Evolutionary conservation across 1,284 basidiomycete species (phyloP), one percentile per base, ranked within the genome.

Genomic region (Apiotrichum sp.): DNA sequence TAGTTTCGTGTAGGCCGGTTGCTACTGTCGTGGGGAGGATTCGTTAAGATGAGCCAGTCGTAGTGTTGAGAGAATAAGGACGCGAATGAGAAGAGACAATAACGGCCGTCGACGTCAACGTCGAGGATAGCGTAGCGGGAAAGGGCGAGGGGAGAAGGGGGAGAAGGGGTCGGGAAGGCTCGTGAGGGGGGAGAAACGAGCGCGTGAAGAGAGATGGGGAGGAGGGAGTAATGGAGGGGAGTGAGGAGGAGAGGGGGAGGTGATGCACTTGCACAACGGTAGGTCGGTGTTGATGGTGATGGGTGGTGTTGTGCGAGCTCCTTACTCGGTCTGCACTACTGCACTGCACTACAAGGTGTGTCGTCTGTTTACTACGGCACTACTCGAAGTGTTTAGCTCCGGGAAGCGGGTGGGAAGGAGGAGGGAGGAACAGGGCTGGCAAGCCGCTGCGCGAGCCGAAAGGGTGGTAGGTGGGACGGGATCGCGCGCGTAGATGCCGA

Each of bases 171-270:
- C 22, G 22, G 22, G 22, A 22, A 22, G 22, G 22, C 22, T 22
- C 22, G 22, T 22, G 22, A 22, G 22, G 22, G 22, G 22, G 22
- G 22, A 22, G 22, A 22, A 22, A 22, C 22, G 22, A 22, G 22
- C 22, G 22, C 22, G 22, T 22, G 22, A 22, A 22, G 22, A 22
- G 22, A 22, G 22, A 22, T 22, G 22, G 22, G 22, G 22, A 22
- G 35, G 31, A 5, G 8, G 42, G 33, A 42, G 34, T 45, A 33
- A 22, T 35, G 13, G 13, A 33, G 33, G 47, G 45, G 35, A 53
- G 58, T 16, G 57, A 50, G 22, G 60, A 62, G 48, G 54, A 53
- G 13, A 48, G 50, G 32, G 58, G 51, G 14, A 31, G 40, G 52
- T 38, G 36, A 8, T 38, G 7, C 8, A 38, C 36, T 7, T 38